These are phyloP conservation scores for Dendrobium nobile DNA, from an alignment of 106 monocot genomes.

Conservation along the genomic window DNA sequence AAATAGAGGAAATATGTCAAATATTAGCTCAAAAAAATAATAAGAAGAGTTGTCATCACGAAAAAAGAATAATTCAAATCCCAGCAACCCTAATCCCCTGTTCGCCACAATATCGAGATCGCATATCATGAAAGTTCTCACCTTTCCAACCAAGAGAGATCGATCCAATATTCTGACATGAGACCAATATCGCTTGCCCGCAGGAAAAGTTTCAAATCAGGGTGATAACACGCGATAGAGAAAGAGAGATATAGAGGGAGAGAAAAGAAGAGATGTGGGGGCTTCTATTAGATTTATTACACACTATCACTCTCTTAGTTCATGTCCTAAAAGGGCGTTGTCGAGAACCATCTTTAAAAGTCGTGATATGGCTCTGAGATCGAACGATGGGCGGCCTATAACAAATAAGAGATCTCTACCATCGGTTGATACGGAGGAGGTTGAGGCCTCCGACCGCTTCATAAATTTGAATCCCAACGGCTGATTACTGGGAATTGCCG, in stretches of 20 bases:
- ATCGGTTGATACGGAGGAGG: not conserved
- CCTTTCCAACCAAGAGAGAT: conserved; percentile 1
- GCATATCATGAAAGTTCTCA: not conserved
- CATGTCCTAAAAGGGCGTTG: not conserved
- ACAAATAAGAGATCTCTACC: not conserved
- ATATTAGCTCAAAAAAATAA: not conserved
- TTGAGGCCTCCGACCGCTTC: not conserved
- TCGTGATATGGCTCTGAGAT: not conserved
- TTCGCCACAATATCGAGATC: not conserved
- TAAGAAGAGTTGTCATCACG: not conserved
- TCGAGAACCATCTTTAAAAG: not conserved
- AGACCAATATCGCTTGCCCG: not conserved
- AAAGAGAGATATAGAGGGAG: too few relatives aligned
- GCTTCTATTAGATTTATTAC: not conserved
- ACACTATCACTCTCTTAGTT: not conserved
- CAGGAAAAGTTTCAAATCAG: not conserved
- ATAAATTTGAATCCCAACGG: conserved; percentile 7
- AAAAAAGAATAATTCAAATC: not conserved
- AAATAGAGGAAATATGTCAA: not conserved
- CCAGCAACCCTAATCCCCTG: not conserved
- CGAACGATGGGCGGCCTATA: not conserved
- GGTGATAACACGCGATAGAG: too few relatives aligned
- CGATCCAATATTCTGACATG: not conserved
- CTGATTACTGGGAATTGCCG: not conserved
- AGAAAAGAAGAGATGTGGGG: not conserved